A percentile compares a stretch with the other conserved stretches of the same genome.
These are phyloP conservation scores for Umbelopsis vinacea DNA, from an alignment of 192 early-diverging fungal species.

Conservation along the genomic window DNA sequence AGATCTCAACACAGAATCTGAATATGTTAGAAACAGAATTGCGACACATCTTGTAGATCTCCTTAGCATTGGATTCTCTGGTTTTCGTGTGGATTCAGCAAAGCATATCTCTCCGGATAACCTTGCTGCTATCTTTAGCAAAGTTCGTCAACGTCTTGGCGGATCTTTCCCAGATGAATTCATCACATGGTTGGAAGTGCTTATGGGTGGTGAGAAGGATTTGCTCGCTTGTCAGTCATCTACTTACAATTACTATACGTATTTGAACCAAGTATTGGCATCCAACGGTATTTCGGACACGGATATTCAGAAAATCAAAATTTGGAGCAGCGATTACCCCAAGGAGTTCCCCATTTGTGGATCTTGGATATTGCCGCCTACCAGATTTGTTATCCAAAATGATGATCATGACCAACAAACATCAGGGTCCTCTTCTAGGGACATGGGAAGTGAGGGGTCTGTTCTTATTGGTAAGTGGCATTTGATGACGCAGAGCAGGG, in stretches of 20 bases:
- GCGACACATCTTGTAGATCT: background rate
- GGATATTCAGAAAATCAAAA: conserved; percentile 10
- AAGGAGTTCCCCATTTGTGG: conserved; percentile 3
- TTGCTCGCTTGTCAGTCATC: background rate
- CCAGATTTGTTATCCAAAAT: conserved; percentile 7
- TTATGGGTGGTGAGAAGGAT: conserved; percentile 11
- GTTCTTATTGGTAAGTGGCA: conserved; percentile 1
- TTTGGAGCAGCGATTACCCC: conserved; percentile 9
- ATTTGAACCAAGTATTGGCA: background rate
- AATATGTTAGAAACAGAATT: conserved; percentile 2
- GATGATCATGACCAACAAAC: conserved; percentile 19
- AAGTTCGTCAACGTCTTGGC: background rate
- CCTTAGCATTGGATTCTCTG: conserved; percentile 4
- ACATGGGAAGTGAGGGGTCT: background rate
- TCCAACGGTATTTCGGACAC: conserved; percentile 1
- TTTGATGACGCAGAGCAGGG: background rate
- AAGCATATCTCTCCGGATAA: conserved; percentile 9
- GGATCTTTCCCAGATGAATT: conserved; percentile 5
- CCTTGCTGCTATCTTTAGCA: background rate
- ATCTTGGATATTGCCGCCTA: conserved; percentile 1
- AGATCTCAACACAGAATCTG: conserved; percentile 9
- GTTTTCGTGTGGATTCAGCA: background rate
- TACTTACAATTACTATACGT: conserved; percentile 4
- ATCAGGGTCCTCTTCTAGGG: background rate
- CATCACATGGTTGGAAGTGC: background rate